Conservation (phyloP, 1,284 basidiomycete genomes). For the Phylloboletellus chloephorus region DNA sequence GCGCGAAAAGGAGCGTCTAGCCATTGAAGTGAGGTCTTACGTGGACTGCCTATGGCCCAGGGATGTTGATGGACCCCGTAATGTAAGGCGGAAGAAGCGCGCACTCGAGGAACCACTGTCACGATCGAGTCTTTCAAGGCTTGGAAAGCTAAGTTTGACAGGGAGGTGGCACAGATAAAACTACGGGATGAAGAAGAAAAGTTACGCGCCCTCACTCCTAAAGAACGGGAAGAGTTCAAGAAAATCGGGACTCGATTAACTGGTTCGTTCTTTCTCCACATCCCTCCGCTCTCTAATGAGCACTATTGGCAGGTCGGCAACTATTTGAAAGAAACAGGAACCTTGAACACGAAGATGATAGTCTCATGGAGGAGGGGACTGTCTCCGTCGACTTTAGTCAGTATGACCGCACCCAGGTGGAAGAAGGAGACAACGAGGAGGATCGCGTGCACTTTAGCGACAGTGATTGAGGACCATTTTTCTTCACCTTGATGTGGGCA, state of each 20-base stretch:
- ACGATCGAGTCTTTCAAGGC: constrained; percentile 74
- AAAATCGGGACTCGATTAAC: constrained; percentile 58
- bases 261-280: constrained; percentile 45
- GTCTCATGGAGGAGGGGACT: constrained; percentile 74
- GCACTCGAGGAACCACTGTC: constrained; percentile 87
- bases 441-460: constrained; percentile 71
- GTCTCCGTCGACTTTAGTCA: constrained; percentile 83
- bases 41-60: background rate
- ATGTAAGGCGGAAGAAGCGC: constrained; percentile 77
- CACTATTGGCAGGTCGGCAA: constrained; percentile 64
- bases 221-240: constrained; percentile 88
- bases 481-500: background rate
- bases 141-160: constrained; percentile 80
- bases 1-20: constrained; percentile 63
- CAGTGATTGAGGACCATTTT: constrained; percentile 51
- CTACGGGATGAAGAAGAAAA: constrained; percentile 78
- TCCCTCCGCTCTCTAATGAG: constrained; percentile 11
- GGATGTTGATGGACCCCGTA: constrained; percentile 3
- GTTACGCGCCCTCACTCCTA: constrained; percentile 68
- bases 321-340: constrained; percentile 79
- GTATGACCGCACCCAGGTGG: constrained; percentile 64
- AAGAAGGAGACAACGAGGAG: constrained; percentile 61
- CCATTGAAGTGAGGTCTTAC: constrained; percentile 59
- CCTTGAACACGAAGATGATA: constrained; percentile 65
- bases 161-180: constrained; percentile 57